Evolutionary conservation across 169 alveolate genomes (phyloP), one percentile per base, ranked within the genome.

Genomic region (Cyclospora cayetanensis): DNA sequence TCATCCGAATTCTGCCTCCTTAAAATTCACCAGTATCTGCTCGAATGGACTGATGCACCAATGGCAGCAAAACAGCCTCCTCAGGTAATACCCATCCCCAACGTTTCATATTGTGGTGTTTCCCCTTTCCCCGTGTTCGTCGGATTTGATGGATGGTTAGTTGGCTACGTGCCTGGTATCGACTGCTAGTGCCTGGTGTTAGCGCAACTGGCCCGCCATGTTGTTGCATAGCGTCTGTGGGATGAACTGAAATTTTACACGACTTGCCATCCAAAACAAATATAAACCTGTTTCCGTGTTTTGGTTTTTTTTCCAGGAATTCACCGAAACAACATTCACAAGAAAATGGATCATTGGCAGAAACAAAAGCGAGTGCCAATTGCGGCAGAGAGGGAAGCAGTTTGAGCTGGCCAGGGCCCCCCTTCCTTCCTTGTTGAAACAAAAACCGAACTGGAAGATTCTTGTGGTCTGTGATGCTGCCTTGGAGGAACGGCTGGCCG

Each of bases 261-360:
- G n/a, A n/a, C n/a, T n/a, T n/a, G 55, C 55, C 55, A 11, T 11
- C n/a, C 7, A 46, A 46, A 46, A 15, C 55, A 46, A 50, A 50
- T n/a, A n/a, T n/a, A 50, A 2, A n/a, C 60, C 60, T 50, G 0
- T 37, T n/a, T n/a, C n/a, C n/a, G n/a, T 74, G 41, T 74, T 39
- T 74, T 39, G 52, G n/a, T 41, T n/a, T 42, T 74, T 11, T 60
- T 60, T 20, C 31, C 85, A 76, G 87, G 87, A 46, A 9, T 76
- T 76, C 22, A 29, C 2, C 1, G 87, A 76, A 29, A n/a, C 34
- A 9, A 42, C 63, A 2, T 76, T 76, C 25, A 4, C 46, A 1
- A 46, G 29, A 2, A 76, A 27, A 12, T 76, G 87, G 87, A 9
- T 29, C 22, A 27, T 76, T 0, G 87, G 87, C 18, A 15, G 87